phyloP scores from a whole-genome alignment of 306 rosid species.

The Cotoneaster glaucophyllus region DNA sequence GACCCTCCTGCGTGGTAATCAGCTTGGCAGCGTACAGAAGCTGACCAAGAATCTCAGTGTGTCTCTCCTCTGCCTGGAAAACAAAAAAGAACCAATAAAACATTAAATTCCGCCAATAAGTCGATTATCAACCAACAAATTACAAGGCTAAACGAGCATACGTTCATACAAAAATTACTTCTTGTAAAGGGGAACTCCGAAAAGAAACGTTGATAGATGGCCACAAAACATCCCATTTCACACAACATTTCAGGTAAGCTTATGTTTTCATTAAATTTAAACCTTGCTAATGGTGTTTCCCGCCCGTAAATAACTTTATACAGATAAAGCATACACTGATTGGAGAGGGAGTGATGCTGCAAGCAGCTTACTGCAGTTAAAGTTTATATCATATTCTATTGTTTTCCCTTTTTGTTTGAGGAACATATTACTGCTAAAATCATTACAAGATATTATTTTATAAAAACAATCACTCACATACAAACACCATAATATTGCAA shows the following conservation, averaged over 20 bases:
- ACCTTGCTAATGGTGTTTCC: neutral
- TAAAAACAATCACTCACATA: neutral
- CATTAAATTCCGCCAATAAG: neutral
- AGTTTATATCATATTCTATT: neutral
- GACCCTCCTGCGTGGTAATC: constrained; percentile 84
- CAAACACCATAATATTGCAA: neutral
- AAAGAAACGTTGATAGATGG: neutral
- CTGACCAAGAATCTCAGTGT: constrained; percentile 73
- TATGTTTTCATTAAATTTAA: neutral
- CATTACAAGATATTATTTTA: neutral
- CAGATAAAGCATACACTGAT: neutral
- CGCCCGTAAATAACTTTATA: neutral
- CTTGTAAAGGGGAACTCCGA: neutral
- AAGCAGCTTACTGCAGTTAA: neutral
- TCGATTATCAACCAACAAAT: neutral
- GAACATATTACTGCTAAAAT: neutral
- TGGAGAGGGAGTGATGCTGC: neutral
- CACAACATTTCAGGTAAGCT: neutral
- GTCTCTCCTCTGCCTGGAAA: constrained; percentile 92
- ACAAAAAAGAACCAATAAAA: neutral
- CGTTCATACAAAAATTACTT: neutral
- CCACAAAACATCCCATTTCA: neutral
- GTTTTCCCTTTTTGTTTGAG: neutral
- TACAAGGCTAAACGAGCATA: neutral
- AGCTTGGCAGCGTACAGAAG: constrained; percentile 86